Percentiles rank a stretch among this genome's conserved stretches.
Conservation (phyloP, 768 basidiomycete genomes). For the Lyophyllum atratum region DNA sequence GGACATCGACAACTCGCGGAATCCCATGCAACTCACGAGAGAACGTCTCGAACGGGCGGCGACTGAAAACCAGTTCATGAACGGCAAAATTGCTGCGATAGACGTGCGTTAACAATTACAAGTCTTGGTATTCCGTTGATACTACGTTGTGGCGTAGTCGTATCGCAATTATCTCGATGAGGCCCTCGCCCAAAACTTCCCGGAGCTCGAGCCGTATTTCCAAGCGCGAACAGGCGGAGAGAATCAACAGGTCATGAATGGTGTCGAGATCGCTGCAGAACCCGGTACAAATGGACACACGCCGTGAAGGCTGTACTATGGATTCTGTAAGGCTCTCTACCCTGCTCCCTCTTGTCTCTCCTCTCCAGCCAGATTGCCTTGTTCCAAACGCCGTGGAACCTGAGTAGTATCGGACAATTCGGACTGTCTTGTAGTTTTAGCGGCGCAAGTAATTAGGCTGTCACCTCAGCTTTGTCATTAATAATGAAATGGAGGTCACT, state of each 20-base stretch:
- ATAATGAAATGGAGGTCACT: conserved; percentile 15
- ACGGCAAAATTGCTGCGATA: conserved; percentile 82
- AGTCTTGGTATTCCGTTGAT: not conserved
- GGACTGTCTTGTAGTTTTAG: not conserved
- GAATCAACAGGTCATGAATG: not conserved
- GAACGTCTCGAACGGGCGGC: conserved; percentile 82
- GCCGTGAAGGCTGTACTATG: not conserved
- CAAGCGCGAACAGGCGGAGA: conserved; percentile 16
- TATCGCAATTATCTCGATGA: conserved; percentile 70
- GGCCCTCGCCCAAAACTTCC: conserved; percentile 71
- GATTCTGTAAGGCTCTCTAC: not conserved
- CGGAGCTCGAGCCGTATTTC: conserved; percentile 53
- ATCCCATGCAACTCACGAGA: conserved; percentile 81
- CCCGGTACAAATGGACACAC: conserved; percentile 4
- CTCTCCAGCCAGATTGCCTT: not conserved
- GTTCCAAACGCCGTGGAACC: not conserved
- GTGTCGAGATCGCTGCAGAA: not conserved
- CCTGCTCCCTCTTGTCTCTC: not conserved
- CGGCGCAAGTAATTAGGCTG: not conserved
- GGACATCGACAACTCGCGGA: conserved; percentile 79
- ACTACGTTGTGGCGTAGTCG: conserved; percentile 42
- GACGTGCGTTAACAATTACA: conserved; percentile 46
- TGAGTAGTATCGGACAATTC: too few relatives aligned
- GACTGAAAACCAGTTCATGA: conserved; percentile 91
- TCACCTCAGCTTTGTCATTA: conserved; percentile 19